A percentile compares a stretch with the other conserved stretches of the same genome.
Conservation (phyloP, 495 filamentous ascomycete species). For the Aspergillus wentii region DNA sequence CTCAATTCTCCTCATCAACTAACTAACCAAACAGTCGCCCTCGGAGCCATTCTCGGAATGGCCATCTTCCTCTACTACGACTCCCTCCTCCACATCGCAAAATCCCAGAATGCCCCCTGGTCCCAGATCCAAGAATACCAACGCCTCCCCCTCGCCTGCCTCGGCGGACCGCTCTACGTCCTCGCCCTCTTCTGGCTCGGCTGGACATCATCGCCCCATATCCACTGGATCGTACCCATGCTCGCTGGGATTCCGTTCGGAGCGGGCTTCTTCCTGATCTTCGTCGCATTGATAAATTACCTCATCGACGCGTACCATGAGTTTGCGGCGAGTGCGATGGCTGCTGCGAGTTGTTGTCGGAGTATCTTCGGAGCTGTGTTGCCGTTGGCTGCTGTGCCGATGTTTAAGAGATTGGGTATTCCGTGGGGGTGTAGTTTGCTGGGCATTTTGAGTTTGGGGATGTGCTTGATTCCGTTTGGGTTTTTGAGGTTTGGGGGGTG, state of each 20-base stretch:
- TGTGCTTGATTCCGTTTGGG: constrained; percentile 26
- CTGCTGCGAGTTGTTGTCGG: constrained; percentile 52
- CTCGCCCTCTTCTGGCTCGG: constrained; percentile 64
- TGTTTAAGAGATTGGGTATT: constrained; percentile 31
- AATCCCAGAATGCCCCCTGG: too few species aligned
- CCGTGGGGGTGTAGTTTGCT: constrained; percentile 31
- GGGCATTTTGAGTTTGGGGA: constrained; percentile 29
- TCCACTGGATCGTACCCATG: constrained; percentile 60
- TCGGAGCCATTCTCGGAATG: too few species aligned
- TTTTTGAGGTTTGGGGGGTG: constrained; percentile 24
- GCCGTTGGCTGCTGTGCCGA: constrained; percentile 26
- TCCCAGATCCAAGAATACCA: too few species aligned
- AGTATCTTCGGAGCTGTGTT: constrained; percentile 52
- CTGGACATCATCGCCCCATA: constrained; percentile 46
- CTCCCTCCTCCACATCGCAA: too few species aligned
- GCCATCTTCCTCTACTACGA: too few species aligned
- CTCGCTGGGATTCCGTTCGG: constrained; percentile 62
- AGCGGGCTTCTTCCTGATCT: constrained; percentile 56
- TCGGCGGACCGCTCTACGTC: constrained; percentile 61
- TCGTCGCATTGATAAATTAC: constrained; percentile 60
- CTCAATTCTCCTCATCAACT: too few species aligned
- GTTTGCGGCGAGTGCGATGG: constrained; percentile 62
- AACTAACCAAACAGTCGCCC: too few species aligned
- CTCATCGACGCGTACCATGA: constrained; percentile 67
- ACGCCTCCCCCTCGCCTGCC: constrained; percentile 59